Base-by-base conservation (phyloP, 108 stramenopile species). In the Epithemia pelagica region DNA sequence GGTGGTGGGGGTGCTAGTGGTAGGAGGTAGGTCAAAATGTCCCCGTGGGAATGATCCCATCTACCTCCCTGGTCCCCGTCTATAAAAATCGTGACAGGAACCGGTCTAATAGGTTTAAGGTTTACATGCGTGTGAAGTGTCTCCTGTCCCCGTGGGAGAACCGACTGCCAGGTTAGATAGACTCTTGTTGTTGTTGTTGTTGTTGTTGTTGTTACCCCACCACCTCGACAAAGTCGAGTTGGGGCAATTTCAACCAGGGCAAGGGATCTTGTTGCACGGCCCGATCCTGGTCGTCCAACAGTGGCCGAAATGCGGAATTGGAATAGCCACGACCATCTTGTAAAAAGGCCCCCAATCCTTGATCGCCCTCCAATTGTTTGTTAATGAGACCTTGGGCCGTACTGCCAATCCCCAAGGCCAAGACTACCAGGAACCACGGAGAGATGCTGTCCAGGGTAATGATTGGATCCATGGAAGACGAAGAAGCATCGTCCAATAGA, bases 181-280 rank as follows among this genome's bases (percentile, higher is more conserved):
- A n/a, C n/a, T n/a, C n/a, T n/a, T n/a, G n/a, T n/a, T 46, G 10
- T 15, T 27, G 24, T 63, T 65, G n/a, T 79, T 56, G 25, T n/a
- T 64, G 37, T 54, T 63, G 29, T 26, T 30, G 10, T 54, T 73
- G 23, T 73, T 87, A 85, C 28, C 89, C 89, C 18, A 83, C 85
- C 22, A 90, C 89, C 64, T 90, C 84, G 2, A 90, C 89, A 82
- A 79, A 90, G 59, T 86, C 84, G 30, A 90, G 73, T 27, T 73
- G 52, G 19, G 89, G 89, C 54, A 90, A 68, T 64, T 81, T 81
- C 57, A 90, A 63, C 89, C 89, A 90, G 0, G 85, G 89, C 55
- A 89, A 57, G n/a, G 82, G 84, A 80, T 89, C 87, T 27, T 65
- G 63, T 30, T 25, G 61, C 18, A 52, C 52, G 61, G 59, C 68